These are phyloP conservation scores for Candida maris DNA, from an alignment of 805 yeast genomes.

Conservation along the genomic window DNA sequence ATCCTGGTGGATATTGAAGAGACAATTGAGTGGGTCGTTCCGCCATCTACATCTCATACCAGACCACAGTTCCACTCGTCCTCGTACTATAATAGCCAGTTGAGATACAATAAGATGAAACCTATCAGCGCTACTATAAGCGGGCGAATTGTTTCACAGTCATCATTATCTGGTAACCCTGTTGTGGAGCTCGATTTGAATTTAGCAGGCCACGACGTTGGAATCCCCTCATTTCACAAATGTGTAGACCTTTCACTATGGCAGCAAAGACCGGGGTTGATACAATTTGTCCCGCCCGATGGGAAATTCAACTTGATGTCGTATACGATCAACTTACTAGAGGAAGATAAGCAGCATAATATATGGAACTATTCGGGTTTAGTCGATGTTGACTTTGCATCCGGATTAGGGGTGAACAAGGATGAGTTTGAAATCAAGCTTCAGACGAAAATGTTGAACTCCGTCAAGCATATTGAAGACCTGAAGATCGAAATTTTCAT, in stretches of 20 bases:
- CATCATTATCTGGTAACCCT: conserved; percentile 78
- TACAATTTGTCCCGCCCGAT: conserved; percentile 86
- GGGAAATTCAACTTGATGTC: conserved; percentile 62
- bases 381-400: conserved; percentile 50
- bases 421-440: conserved; percentile 64
- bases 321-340: conserved; percentile 55
- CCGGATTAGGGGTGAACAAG: conserved; percentile 47
- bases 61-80: conserved; percentile 12
- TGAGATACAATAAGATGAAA: conserved; percentile 8
- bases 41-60: conserved; percentile 23
- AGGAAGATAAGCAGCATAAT: conserved; percentile 17
- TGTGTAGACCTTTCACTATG: conserved; percentile 59
- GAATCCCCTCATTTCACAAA: conserved; percentile 63
- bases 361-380: conserved; percentile 42
- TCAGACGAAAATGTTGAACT: conserved; percentile 41
- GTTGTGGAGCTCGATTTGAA: conserved; percentile 56
- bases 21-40: conserved; percentile 51
- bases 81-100: conserved; percentile 29
- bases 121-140: conserved; percentile 52
- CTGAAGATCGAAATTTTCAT: conserved; percentile 39
- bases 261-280: conserved; percentile 40
- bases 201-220: conserved; percentile 44
- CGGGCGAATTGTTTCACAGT: conserved; percentile 62
- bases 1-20: conserved; percentile 82
- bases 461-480: conserved; percentile 46